Base-by-base conservation (phyloP, 768 basidiomycete species). In the Lentinula edodes region DNA sequence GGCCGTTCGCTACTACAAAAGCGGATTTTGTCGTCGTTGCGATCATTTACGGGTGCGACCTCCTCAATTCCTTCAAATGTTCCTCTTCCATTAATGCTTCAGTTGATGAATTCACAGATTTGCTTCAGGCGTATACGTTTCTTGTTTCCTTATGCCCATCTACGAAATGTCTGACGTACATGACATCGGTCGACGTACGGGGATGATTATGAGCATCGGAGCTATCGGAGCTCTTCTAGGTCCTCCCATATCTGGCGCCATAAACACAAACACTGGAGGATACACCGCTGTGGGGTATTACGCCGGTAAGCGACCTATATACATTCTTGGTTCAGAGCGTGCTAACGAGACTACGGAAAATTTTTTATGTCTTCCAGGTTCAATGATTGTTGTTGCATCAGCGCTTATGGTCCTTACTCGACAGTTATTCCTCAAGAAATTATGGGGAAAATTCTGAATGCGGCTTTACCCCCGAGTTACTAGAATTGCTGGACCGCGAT, bases 161-260 rank as follows among this genome's bases (percentile, higher is more conserved):
- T 77, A 83, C 48, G 70, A 72, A 3, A 75, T 88, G 71, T 85
- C 86, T 2, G 74, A 78, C 0, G 72, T 78, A 1, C 72, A 71
- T 9, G 85, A 88, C 63, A 78, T 85, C 5, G 87, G 87, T 41
- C 76, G 82, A 28, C 78, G 86, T 32, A 73, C 78, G 2, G 86
- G 87, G 3, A 79, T 86, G 72, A 78, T 79, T 52, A 70, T 86
- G 68, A 80, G 78, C 20, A 74, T 84, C 61, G 63, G 79, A 13
- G 80, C 85, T 0, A 45, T 85, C 20, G 86, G 86, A 8, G 81
- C 84, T 0, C 71, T 87, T 6, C 75, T 76, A 2, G 87, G 87
- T 0, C 84, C 85, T 7, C 87, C 86, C 0, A 84, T 88, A 66
- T 85, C 85, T 3, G 85, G 87, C 1, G 82, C 80, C 2, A 84